Conservation (phyloP, 73 alveolate species). For the Tetrahymena borealis region DNA sequence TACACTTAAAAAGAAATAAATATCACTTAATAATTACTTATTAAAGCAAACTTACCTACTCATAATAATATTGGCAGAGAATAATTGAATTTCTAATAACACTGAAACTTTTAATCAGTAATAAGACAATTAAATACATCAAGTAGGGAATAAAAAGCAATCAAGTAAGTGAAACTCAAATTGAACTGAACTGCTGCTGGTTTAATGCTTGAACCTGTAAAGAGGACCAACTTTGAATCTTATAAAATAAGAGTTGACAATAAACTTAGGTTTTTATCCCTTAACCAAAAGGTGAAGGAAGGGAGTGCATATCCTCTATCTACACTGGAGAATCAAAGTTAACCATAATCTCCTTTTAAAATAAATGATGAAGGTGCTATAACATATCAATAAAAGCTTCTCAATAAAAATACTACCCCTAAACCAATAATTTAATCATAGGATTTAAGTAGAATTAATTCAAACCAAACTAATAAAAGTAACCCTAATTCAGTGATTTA, state of each 20-base stretch:
- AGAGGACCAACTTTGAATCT: not conserved
- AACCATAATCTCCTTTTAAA: not conserved
- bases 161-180: too few species aligned
- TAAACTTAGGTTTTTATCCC: not conserved
- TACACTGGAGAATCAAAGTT: not conserved
- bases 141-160: too few species aligned
- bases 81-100: too few species aligned
- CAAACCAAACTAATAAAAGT: not conserved
- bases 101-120: too few species aligned
- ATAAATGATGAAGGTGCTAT: not conserved
- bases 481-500: not conserved
- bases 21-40: too few species aligned
- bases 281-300: not conserved
- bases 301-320: not conserved
- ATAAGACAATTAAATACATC: too few species aligned
- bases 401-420: not conserved
- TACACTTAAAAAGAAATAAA: too few species aligned
- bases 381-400: not conserved
- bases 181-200: not conserved
- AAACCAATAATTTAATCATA: not conserved
- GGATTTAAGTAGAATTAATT: not conserved
- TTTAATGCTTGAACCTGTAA: not conserved
- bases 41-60: too few species aligned
- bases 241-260: not conserved
- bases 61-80: too few species aligned